phyloP scores from a whole-genome alignment of 208 protist genomes.

The Acanthamoeba triangularis region DNA sequence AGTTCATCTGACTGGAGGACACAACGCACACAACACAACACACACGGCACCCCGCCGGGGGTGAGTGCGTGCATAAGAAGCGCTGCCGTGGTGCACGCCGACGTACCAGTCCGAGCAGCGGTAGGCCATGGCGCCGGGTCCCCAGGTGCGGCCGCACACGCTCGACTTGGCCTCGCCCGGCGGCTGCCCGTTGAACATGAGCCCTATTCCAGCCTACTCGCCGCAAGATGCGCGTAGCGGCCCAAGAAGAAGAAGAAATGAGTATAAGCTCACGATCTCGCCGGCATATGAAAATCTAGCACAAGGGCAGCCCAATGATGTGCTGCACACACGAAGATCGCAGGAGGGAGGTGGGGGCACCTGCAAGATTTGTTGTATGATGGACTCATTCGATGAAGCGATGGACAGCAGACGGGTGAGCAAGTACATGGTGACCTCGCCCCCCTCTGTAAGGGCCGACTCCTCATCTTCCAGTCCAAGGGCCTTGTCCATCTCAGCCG shows the following conservation, averaged over 20 bases:
- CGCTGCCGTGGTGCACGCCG: background rate
- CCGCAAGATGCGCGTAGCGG: background rate
- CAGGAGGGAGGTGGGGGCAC: background rate
- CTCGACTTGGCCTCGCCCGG: constrained; percentile 40
- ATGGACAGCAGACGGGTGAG: background rate
- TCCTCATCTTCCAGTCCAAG: background rate
- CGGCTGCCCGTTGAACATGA: constrained; percentile 60
- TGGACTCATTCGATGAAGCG: background rate
- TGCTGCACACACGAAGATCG: background rate
- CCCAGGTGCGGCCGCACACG: constrained; percentile 61
- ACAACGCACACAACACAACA: background rate
- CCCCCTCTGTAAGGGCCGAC: background rate
- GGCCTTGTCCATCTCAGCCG: background rate
- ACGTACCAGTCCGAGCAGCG: constrained; percentile 51
- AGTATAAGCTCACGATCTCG: too few relatives aligned
- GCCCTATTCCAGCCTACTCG: background rate
- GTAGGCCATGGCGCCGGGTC: constrained; percentile 56
- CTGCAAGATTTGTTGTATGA: constrained; percentile 13
- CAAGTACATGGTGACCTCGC: background rate
- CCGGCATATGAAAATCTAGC: background rate
- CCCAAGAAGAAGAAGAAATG: background rate
- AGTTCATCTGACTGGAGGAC: background rate
- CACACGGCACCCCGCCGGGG: background rate
- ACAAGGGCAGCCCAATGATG: background rate
- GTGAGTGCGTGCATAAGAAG: background rate